Evolutionary conservation across 352 stramenopile species (phyloP), one percentile per base, ranked within the genome.

Genomic region (Globisporangium echinulatum): DNA sequence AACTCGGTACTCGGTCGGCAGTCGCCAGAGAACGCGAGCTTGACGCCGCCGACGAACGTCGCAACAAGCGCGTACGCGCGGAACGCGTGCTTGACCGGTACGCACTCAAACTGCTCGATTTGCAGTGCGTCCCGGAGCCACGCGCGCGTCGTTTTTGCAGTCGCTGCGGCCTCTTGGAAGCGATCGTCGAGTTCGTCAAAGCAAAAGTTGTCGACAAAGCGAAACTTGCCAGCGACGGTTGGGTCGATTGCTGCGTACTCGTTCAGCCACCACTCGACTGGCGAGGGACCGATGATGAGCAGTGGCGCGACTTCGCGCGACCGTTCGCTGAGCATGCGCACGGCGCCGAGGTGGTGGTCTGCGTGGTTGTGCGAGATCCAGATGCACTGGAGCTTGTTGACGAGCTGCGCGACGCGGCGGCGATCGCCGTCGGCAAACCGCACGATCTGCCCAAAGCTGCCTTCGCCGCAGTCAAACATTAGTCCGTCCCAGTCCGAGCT

Each of bases 351-450:
- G 69, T 99, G 94, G 61, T 99, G 97, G 68, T 99, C 97, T 0
- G 96, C 96, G 70, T 99, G 97, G 54, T 97, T 97, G 75, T 99
- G 97, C 17, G 93, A 98, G 58, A 99, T 96, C 94, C 94, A 99
- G 53, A 98, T 82, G 59, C 94, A 96, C 54, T 94, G 84, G 40
- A 98, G 67, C 38, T 79, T 64, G 67, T 74, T 67, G 8, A 94
- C 67, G 37, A 88, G 87, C 19, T 74, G 68, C 9, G 71, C 68
- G 19, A 92, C 56, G 15, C 68, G 67, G 7, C 52, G 49, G 6
- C 52, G 38, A 19, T 90, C 72, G 1, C 81, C 82, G 36, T 69
- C 67, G 0, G 72, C 75, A 58, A 79, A 85, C 13, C 78, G 75
- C 17, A 77, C 86, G 33, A 99, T 63, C 71, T 99, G 96, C 2